Percentiles rank a stretch among this genome's conserved stretches.
phyloP scores from a whole-genome alignment of 176 grass and related monocot genomes.

The Rhynchospora breviuscula region DNA sequence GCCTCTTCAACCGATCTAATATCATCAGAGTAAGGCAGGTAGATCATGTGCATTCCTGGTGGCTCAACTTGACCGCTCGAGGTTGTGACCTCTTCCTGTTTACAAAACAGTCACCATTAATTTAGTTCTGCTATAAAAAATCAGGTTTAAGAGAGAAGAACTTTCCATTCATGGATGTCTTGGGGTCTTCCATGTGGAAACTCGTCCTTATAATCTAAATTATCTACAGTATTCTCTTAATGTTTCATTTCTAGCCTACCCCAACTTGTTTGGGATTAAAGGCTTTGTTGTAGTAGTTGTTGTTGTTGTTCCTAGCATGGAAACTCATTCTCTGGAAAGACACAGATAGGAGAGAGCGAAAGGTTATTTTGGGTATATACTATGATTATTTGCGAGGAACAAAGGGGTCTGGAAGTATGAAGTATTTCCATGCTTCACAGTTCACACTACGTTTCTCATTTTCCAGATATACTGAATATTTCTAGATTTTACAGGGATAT shows the following conservation, averaged over 20 bases:
- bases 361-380: background rate
- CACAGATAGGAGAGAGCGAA: background rate
- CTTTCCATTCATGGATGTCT: background rate
- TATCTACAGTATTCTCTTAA: background rate
- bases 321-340: background rate
- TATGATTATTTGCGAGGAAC: background rate
- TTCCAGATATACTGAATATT: background rate
- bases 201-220: background rate
- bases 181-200: background rate
- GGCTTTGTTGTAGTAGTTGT: too few species aligned
- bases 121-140: constrained; percentile 5
- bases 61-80: constrained; percentile 63
- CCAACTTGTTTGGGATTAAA: too few species aligned
- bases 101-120: constrained; percentile 25
- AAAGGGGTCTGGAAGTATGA: background rate
- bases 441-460: background rate
- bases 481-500: background rate
- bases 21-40: constrained; percentile 94
- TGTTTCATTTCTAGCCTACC: background rate
- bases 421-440: background rate
- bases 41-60: constrained; percentile 93
- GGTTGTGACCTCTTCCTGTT: constrained; percentile 72
- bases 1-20: constrained; percentile 87
- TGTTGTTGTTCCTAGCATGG: too few species aligned
- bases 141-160: background rate